These are phyloP conservation scores for Paramyrothecium roridum DNA, from an alignment of 2,329 filamentous ascomycete species.

Conservation along the genomic window DNA sequence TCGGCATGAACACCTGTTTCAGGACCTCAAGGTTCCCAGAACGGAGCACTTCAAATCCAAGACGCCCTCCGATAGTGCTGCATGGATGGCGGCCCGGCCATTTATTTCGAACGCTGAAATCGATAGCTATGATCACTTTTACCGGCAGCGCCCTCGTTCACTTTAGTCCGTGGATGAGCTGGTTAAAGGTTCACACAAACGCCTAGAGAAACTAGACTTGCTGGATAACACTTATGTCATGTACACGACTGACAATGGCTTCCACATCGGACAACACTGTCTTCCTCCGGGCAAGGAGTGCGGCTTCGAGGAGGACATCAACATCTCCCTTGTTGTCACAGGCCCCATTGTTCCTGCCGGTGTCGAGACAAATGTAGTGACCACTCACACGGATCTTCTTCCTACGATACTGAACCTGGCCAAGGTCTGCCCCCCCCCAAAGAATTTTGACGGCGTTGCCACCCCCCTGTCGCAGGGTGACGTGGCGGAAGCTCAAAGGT, in stretches of 20 bases:
- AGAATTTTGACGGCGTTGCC: conserved; percentile 47
- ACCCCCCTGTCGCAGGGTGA: too few species aligned
- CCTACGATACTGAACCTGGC: conserved; percentile 46
- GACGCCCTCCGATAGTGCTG: conserved; percentile 32
- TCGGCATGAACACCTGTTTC: conserved; percentile 58
- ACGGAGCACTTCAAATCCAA: conserved; percentile 62
- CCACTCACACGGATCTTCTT: conserved; percentile 39
- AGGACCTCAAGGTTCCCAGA: conserved; percentile 54
- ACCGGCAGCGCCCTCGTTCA: conserved; percentile 35
- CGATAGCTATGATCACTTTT: conserved; percentile 31
- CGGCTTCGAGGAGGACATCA: conserved; percentile 49
- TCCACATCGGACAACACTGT: conserved; percentile 51
- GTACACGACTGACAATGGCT: conserved; percentile 52
- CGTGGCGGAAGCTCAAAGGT: conserved; percentile 15
- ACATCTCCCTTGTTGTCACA: conserved; percentile 46
- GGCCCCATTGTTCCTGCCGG: conserved; percentile 42
- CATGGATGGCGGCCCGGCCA: conserved; percentile 37
- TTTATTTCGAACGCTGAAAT: conserved; percentile 22
- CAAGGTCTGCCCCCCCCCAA: conserved; percentile 16
- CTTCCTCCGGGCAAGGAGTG: conserved; percentile 49
- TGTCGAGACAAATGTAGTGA: neutral
- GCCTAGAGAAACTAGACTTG: conserved; percentile 23
- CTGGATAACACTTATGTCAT: conserved; percentile 45
- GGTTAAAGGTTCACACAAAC: conserved; percentile 31
- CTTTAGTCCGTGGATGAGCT: conserved; percentile 42